phyloP scores from a whole-genome alignment of 1,284 basidiomycete species.

The Naganishia cerealis region DNA sequence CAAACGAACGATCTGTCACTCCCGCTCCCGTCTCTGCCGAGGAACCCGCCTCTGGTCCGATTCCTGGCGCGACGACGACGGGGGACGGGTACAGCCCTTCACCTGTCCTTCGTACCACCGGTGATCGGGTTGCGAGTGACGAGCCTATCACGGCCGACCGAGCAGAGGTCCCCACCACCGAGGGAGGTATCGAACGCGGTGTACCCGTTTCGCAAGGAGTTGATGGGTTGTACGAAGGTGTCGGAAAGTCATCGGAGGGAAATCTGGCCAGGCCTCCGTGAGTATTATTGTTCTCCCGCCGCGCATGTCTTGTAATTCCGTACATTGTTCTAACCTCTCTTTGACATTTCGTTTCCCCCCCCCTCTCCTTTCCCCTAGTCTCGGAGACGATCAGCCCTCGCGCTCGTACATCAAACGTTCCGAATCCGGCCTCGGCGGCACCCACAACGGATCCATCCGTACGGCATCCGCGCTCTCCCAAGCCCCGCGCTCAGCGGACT shows the following conservation, averaged over 20 bases:
- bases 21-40: constrained; percentile 10
- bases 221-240: constrained; percentile 25
- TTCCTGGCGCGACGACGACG: constrained; percentile 6
- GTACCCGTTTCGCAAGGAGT: neutral
- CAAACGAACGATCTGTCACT: constrained; percentile 12
- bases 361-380: too few species aligned
- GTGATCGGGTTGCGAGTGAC: constrained; percentile 2
- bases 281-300: neutral
- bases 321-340: neutral
- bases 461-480: constrained; percentile 1
- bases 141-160: neutral
- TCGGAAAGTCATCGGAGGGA: neutral
- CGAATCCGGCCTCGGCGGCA: neutral
- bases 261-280: constrained; percentile 12
- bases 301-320: neutral
- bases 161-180: neutral
- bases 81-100: constrained; percentile 5
- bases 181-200: constrained; percentile 20
- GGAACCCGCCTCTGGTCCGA: neutral
- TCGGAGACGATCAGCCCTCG: constrained; percentile 40
- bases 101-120: neutral
- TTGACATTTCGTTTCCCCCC: neutral
- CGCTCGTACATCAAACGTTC: constrained; percentile 46
- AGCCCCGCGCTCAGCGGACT: constrained; percentile 17
- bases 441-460: constrained; percentile 7